Evolutionary conservation across 2,329 filamentous ascomycete species (phyloP).

Genomic region (Ilyonectria mors-panacis): DNA sequence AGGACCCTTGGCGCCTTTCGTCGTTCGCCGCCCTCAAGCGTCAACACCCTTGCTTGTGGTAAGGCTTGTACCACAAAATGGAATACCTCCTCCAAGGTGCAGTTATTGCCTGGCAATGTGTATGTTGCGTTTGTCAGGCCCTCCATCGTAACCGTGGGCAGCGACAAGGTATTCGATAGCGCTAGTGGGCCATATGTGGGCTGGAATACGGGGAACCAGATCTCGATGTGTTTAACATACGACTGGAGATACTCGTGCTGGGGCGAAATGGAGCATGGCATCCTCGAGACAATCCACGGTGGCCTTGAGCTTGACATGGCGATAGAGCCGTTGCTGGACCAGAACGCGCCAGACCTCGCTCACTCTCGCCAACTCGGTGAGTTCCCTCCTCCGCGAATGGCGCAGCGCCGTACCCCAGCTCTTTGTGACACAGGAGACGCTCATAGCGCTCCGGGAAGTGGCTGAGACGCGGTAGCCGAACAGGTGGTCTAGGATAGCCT

Average conservation of each 20-base stretch:
- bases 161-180: constrained; percentile 59
- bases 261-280: constrained; percentile 72
- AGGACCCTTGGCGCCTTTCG: constrained; percentile 80
- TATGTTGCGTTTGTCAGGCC: constrained; percentile 72
- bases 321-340: constrained; percentile 80
- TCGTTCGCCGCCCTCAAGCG: constrained; percentile 82
- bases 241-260: constrained; percentile 70
- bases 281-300: constrained; percentile 74
- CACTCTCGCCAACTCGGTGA: constrained; percentile 77
- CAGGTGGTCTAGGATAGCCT: constrained; percentile 78
- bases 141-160: constrained; percentile 69
- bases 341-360: constrained; percentile 75
- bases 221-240: constrained; percentile 80
- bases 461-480: constrained; percentile 78
- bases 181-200: constrained; percentile 64
- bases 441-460: constrained; percentile 68
- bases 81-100: constrained; percentile 79
- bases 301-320: constrained; percentile 83
- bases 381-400: constrained; percentile 76
- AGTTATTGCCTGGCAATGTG: constrained; percentile 74
- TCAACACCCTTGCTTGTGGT: constrained; percentile 75
- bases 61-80: constrained; percentile 72
- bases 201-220: constrained; percentile 84
- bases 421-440: constrained; percentile 67
- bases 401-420: constrained; percentile 77